phyloP scores from a whole-genome alignment of 495 filamentous ascomycete species.

The Xylaria longipes region DNA sequence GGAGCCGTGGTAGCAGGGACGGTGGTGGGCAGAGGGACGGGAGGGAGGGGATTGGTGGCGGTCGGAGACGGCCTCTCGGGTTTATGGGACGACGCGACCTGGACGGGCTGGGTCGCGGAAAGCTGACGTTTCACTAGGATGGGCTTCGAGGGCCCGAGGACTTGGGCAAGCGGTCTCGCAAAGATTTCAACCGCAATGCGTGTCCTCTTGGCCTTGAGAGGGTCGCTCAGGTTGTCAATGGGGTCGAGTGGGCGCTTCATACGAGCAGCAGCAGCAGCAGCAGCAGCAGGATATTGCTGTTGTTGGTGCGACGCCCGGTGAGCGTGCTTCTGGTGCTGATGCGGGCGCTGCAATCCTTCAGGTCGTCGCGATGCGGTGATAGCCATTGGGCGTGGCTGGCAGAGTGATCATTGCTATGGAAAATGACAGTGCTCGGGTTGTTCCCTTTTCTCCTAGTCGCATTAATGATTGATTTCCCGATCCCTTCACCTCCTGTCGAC shows the following conservation, averaged over 20 bases:
- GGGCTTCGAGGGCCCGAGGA: conserved; percentile 41
- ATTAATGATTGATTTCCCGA: conserved; percentile 23
- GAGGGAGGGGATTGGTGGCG: conserved; percentile 29
- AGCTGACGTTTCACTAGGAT: conserved; percentile 44
- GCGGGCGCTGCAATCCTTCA: conserved; percentile 43
- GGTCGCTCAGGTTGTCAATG: conserved; percentile 38
- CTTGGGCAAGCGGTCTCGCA: conserved; percentile 33
- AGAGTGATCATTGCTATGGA: conserved; percentile 41
- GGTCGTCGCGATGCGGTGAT: conserved; percentile 43
- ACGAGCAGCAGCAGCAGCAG: conserved; percentile 24
- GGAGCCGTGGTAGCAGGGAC: conserved; percentile 24
- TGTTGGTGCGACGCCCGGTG: conserved; percentile 25
- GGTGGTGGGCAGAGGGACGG: conserved; percentile 14
- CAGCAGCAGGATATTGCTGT: conserved; percentile 4
- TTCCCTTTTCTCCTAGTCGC: conserved; percentile 16
- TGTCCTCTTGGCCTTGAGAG: conserved; percentile 35
- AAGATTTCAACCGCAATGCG: conserved; percentile 51
- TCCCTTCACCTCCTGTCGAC: conserved; percentile 16
- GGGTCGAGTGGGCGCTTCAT: conserved; percentile 43
- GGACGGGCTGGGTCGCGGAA: conserved; percentile 29
- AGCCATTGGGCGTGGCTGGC: conserved; percentile 38
- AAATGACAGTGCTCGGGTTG: background rate
- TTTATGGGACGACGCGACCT: conserved; percentile 41
- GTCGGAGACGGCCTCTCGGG: conserved; percentile 32
- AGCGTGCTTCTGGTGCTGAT: conserved; percentile 19